phyloP scores from a whole-genome alignment of 1,284 basidiomycete species.

The Peniophora sp. region DNA sequence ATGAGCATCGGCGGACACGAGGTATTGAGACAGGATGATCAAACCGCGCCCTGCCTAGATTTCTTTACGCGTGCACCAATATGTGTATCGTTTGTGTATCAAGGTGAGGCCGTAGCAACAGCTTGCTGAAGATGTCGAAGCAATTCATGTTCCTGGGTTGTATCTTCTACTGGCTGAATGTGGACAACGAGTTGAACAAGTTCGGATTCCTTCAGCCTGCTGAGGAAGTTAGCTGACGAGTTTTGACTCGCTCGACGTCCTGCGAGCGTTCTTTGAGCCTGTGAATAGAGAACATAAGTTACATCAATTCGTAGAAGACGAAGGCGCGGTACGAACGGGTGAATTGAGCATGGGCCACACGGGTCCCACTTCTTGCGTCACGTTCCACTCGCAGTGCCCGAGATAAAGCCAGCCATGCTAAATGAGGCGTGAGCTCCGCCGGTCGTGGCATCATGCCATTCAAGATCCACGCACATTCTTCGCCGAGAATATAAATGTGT shows the following conservation, averaged over 20 bases:
- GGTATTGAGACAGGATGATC: no score
- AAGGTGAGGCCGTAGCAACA: no score
- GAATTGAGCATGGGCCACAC: constrained; percentile 15
- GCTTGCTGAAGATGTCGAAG: background rate
- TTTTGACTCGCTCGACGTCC: background rate
- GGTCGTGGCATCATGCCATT: background rate
- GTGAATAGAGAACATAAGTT: background rate
- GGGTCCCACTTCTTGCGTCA: constrained; percentile 9
- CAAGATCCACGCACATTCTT: constrained; percentile 27
- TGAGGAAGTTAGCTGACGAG: background rate
- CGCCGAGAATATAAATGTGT: constrained; percentile 39
- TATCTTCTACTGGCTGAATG: constrained; percentile 9
- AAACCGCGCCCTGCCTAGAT: no score
- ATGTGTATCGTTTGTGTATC: no score
- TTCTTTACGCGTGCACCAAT: no score
- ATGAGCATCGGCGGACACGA: no score
- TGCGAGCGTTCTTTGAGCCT: background rate
- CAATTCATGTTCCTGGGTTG: background rate
- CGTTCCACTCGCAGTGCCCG: constrained; percentile 14
- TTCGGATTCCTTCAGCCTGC: constrained; percentile 14
- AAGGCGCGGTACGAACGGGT: constrained; percentile 9
- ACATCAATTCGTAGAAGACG: background rate
- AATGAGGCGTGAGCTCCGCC: background rate
- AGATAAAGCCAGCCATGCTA: constrained; percentile 19
- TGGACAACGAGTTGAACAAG: constrained; percentile 19